phyloP scores from a whole-genome alignment of 2,329 filamentous ascomycete genomes.

The Pseudogymnoascus sp. region DNA sequence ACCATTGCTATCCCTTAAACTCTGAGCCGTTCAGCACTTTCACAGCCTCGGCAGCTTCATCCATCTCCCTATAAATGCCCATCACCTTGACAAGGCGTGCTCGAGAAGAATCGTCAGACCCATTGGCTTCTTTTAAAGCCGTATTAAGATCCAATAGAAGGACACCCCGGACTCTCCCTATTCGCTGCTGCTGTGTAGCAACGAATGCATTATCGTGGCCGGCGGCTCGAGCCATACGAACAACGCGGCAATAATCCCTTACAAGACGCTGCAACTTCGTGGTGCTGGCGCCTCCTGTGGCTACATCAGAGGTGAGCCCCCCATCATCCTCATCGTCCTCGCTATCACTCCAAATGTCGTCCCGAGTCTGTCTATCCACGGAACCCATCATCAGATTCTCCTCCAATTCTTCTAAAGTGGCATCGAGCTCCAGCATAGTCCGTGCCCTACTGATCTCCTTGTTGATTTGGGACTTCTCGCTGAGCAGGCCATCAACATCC shows the following conservation, averaged over 20 bases:
- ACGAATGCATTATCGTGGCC: conserved; percentile 58
- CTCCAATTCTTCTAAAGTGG: conserved; percentile 56
- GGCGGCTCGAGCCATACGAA: conserved; percentile 42
- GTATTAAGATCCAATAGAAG: conserved; percentile 58
- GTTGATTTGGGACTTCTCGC: conserved; percentile 60
- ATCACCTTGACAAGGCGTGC: conserved; percentile 47
- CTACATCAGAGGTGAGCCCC: conserved; percentile 22
- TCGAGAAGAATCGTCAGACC: conserved; percentile 32
- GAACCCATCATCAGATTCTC: conserved; percentile 49
- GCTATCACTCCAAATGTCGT: conserved; percentile 30
- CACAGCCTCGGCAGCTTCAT: conserved; percentile 51
- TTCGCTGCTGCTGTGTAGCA: conserved; percentile 45
- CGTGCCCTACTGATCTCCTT: conserved; percentile 54
- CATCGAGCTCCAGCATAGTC: conserved; percentile 60
- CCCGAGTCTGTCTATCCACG: conserved; percentile 21
- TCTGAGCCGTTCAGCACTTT: conserved; percentile 35
- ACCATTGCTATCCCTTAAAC: conserved; percentile 14
- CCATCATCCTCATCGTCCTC: conserved; percentile 34
- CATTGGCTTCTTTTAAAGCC: conserved; percentile 51
- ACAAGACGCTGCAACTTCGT: conserved; percentile 45
- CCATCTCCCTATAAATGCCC: conserved; percentile 54
- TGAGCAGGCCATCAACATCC: conserved; percentile 56
- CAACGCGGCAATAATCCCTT: conserved; percentile 50
- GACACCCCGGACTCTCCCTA: conserved; percentile 53
- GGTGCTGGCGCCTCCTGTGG: conserved; percentile 24